A percentile compares a stretch with the other conserved stretches of the same genome.
Evolutionary conservation across 352 stramenopile genomes (phyloP).

Genomic region (Globisporangium barbulae): DNA sequence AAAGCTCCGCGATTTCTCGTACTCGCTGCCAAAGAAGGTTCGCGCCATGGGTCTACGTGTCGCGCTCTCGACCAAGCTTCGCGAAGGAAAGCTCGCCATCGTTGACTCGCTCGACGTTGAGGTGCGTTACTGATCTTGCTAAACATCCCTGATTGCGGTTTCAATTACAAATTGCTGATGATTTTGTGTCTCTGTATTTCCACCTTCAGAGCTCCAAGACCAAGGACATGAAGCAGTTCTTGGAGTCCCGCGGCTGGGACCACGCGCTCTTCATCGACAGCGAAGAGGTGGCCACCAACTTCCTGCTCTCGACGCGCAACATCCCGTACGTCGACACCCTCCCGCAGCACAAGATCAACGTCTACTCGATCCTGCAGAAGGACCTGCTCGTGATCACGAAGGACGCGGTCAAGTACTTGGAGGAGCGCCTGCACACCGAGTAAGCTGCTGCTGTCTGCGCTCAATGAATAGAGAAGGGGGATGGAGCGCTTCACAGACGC

Average conservation of each 20-base stretch:
- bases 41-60: conserved; percentile 84
- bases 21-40: conserved; percentile 87
- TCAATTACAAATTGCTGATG: neutral
- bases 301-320: conserved; percentile 81
- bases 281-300: conserved; percentile 70
- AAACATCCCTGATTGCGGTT: neutral
- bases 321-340: conserved; percentile 82
- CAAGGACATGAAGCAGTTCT: conserved; percentile 84
- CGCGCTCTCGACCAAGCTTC: conserved; percentile 83
- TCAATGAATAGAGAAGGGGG: conserved; percentile 8
- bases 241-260: conserved; percentile 77
- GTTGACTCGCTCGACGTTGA: conserved; percentile 76
- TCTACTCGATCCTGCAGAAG: conserved; percentile 89
- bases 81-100: conserved; percentile 82
- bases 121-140: conserved; percentile 31
- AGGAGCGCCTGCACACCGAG: conserved; percentile 82
- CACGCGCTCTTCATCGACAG: conserved; percentile 84
- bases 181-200: neutral
- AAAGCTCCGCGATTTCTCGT: conserved; percentile 85
- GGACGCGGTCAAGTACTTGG: conserved; percentile 86
- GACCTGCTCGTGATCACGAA: conserved; percentile 84
- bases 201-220: conserved; percentile 70
- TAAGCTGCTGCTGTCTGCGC: conserved; percentile 23
- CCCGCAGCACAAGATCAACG: conserved; percentile 86
- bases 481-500: neutral